Base-by-base conservation (phyloP, 176 grass and related monocot genomes). In the Triticum monococcum region DNA sequence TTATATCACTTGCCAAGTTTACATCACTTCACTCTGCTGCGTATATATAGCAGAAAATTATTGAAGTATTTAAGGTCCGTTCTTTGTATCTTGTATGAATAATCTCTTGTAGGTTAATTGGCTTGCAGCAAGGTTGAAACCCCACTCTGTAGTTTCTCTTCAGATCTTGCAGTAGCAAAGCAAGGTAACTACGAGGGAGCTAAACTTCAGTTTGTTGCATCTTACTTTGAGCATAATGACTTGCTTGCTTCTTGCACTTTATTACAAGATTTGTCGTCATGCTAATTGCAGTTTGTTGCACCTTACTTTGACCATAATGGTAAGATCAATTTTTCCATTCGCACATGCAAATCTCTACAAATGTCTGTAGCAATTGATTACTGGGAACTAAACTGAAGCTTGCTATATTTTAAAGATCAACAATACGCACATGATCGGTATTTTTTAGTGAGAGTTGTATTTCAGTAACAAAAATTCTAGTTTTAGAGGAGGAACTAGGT, bases 1-100 rank as follows among this genome's bases (percentile, higher is more conserved):
- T 98, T 77, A 98, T 89, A 74, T 96, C 93, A 16, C 94, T 98
- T 89, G 97, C 97, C 25, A 98, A 98, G 86, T 98, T 96, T 80
- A 98, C 97, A 81, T 98, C 38, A 22, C 93, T 98, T 75, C 97
- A 98, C 77, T 98, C 94, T 60, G 97, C 90, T 79, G 92, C 79
- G 1, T 92, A 98, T 87, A 96, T 98, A 76, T 96, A 89, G 72
- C 92, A 91, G 82, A 98, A 94, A 92, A 98, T 94, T 79, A 91
- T 98, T 82, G 93, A 96, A 88, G 92, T 89, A 16, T 94, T 98
- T 80, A 98, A 96, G 97, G 97, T 98, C 84, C 75, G 83, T 85
- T 81, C 12, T 80, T 16, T 61, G 22, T 82, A 68, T 79, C 54
- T 65, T 65, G 73, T 67, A 3, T 78, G 65, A 87, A 79, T 83